Percentiles rank a stretch among this genome's conserved stretches.
phyloP scores from a whole-genome alignment of 768 basidiomycete genomes.

The Termitomyces sp. region DNA sequence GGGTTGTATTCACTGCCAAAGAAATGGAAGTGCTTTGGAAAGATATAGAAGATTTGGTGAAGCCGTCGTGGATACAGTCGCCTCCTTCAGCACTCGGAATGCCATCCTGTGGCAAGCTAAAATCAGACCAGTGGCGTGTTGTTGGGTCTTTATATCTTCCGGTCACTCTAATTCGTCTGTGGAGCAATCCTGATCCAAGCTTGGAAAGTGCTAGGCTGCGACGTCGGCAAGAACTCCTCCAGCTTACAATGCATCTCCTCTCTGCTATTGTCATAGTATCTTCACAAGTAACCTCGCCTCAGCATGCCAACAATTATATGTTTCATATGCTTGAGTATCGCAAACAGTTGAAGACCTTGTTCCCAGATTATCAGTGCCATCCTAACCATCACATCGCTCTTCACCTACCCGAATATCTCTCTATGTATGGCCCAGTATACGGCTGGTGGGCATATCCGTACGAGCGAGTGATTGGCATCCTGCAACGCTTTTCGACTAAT shows the following conservation, averaged over 20 bases:
- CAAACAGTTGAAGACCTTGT: constrained; percentile 10
- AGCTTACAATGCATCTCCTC: constrained; percentile 25
- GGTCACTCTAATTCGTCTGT: constrained; percentile 29
- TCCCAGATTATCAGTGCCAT: constrained; percentile 17
- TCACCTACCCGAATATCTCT: constrained; percentile 27
- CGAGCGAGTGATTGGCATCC: constrained; percentile 10
- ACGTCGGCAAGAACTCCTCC: constrained; percentile 25
- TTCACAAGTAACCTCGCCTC: not conserved
- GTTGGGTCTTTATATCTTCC: constrained; percentile 22
- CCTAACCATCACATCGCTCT: constrained; percentile 36
- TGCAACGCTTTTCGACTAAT: constrained; percentile 6
- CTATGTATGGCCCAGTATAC: constrained; percentile 21
- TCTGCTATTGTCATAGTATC: constrained; percentile 24
- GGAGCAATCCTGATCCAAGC: constrained; percentile 18
- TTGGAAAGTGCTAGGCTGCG: not conserved
- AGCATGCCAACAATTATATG: not conserved
- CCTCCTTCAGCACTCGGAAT: constrained; percentile 19
- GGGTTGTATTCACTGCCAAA: not conserved
- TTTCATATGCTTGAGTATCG: not conserved
- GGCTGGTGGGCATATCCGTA: constrained; percentile 15
- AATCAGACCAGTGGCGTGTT: constrained; percentile 26
- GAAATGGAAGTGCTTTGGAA: constrained; percentile 4
- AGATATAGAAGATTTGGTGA: constrained; percentile 6
- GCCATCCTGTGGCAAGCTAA: constrained; percentile 16
- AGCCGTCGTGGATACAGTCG: constrained; percentile 24